Conservation (phyloP, 228 moss, liverwort and hornwort species). For the Sphagnum magellanicum region DNA sequence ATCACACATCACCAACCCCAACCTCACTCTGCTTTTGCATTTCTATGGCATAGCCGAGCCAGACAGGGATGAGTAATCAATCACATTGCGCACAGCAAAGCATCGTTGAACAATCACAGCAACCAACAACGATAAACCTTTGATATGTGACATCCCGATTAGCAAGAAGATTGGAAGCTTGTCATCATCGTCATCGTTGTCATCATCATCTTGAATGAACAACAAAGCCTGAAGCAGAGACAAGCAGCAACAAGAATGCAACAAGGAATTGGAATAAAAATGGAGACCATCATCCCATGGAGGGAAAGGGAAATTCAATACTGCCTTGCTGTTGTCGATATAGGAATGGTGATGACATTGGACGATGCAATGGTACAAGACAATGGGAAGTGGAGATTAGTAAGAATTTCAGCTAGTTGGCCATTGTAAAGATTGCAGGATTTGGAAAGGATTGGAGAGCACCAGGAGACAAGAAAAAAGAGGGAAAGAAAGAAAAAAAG, state of each 20-base stretch:
- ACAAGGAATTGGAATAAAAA: not conserved
- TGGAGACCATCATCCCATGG: not conserved
- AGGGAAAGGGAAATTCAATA: not conserved
- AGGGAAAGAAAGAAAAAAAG: not conserved
- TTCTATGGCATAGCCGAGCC: not conserved
- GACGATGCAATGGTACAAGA: not conserved
- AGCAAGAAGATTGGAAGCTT: not conserved
- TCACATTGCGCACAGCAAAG: not conserved
- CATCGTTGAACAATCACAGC: not conserved
- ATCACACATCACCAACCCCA: not conserved
- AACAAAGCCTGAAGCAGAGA: no score
- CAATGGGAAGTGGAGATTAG: not conserved
- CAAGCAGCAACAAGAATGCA: no score
- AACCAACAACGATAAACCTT: not conserved
- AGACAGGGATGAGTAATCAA: not conserved
- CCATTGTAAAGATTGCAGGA: not conserved
- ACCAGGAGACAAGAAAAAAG: not conserved
- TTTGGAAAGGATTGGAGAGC: not conserved
- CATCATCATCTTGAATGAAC: not conserved
- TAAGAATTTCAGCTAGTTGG: not conserved
- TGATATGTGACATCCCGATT: no score
- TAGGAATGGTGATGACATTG: not conserved
- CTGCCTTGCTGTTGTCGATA: not conserved
- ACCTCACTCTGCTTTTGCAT: not conserved
- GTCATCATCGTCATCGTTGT: not conserved